phyloP scores from a whole-genome alignment of 2,329 filamentous ascomycete species.

The Scedosporium aurantiacum region DNA sequence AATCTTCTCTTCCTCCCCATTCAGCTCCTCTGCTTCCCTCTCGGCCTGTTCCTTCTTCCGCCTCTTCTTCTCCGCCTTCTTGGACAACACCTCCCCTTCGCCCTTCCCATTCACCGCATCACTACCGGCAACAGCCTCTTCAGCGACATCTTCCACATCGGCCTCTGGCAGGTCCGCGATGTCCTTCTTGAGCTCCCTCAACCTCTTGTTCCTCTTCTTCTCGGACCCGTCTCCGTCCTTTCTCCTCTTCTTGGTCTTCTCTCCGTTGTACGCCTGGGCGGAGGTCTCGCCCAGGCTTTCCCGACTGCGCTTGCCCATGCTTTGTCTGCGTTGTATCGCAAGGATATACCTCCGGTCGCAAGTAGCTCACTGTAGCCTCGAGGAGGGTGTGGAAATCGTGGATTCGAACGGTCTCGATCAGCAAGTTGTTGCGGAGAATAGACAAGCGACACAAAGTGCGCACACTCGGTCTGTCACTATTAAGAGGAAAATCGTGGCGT shows the following conservation, averaged over 20 bases:
- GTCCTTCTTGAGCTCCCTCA: constrained; percentile 6
- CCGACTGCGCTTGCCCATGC: constrained; percentile 6
- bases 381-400: too few relatives aligned
- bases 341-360: neutral
- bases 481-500: too few relatives aligned
- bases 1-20: neutral
- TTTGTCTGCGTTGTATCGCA: neutral
- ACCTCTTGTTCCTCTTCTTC: constrained; percentile 5
- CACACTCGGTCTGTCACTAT: too few relatives aligned
- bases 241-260: constrained; percentile 5
- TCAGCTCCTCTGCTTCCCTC: neutral
- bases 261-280: neutral
- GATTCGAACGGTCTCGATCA: too few relatives aligned
- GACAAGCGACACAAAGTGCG: too few relatives aligned
- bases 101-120: neutral
- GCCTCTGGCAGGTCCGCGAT: neutral
- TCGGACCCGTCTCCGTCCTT: neutral
- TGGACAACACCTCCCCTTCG: neutral
- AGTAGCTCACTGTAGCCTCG: neutral
- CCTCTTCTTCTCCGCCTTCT: constrained; percentile 6
- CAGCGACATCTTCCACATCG: neutral
- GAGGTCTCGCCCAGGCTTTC: neutral
- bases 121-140: neutral
- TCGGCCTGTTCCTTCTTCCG: neutral
- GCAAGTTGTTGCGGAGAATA: too few relatives aligned